Evolutionary conservation across 2,329 filamentous ascomycete species (phyloP).

Genomic region (Cytospora mali): DNA sequence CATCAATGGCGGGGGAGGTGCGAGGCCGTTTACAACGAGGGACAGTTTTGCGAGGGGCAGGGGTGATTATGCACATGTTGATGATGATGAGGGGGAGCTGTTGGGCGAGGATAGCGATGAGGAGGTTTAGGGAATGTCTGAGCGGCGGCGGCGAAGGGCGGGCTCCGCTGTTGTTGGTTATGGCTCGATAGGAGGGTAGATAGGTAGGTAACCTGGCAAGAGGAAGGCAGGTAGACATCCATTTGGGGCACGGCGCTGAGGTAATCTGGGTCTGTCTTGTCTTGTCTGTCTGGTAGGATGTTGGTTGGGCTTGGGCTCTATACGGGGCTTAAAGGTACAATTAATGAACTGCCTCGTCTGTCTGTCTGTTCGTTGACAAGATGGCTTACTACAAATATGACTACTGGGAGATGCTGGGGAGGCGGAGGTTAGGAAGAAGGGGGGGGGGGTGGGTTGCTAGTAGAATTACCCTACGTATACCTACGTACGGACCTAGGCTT

Average conservation of each 20-base stretch:
- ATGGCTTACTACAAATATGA: neutral
- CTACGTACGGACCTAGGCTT: neutral
- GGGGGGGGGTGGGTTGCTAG: neutral
- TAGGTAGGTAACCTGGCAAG: neutral
- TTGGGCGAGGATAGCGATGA: constrained; percentile 93
- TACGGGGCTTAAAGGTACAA: neutral
- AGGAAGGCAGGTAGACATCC: too few relatives aligned
- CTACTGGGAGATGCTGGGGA: neutral
- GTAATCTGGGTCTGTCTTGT: neutral
- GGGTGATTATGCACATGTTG: constrained; percentile 85
- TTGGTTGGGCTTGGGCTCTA: neutral
- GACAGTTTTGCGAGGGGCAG: constrained; percentile 85
- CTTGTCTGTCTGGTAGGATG: neutral
- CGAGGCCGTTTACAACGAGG: constrained; percentile 79
- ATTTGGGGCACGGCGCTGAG: neutral
- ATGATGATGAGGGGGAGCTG: constrained; percentile 92
- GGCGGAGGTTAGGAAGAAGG: neutral
- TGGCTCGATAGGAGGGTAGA: neutral
- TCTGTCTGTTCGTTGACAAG: too few relatives aligned
- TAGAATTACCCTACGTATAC: neutral
- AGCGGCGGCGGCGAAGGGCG: neutral
- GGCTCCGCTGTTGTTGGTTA: neutral
- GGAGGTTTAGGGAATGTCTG: constrained; percentile 59
- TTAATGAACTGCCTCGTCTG: neutral
- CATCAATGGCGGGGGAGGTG: constrained; percentile 47